Base-by-base conservation (phyloP, 371 early-diverging fungal genomes). In the Dipsacomyces acuminosporus region DNA sequence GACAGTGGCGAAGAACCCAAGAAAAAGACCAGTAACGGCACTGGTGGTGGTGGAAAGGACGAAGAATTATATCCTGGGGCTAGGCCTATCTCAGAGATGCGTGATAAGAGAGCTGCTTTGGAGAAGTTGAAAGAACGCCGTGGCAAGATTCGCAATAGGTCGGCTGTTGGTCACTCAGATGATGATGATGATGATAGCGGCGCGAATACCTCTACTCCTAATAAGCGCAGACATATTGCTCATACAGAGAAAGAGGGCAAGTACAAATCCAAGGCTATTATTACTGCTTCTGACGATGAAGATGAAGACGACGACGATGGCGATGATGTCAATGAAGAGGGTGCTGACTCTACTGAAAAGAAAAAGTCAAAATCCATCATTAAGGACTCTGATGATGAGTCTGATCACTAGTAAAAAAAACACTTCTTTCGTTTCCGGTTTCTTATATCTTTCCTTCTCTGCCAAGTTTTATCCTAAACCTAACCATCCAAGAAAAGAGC, bases 251-350 rank as follows among this genome's bases (percentile, higher is more conserved):
- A 22, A 35, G 34, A 24, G 7, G 42, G 25, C 22, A 49, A 48
- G 38, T 43, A 47, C 59, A 64, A 64, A 41, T 49, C 61, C 0
- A 60, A 60, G 61, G 45, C 54, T 4, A 49, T 54, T 17, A n/a
- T 60, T n/a, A 45, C 61, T 20, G 61, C 53, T 9, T 60, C 60
- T 17, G 49, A 36, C 24, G 49, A 48, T 17, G 49, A 57, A 8
- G n/a, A 19, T 7, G 19, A 45, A 2, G 19, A 46, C 23, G 23
- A 41, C 20, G 18, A 13, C 19, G 19, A 5, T 8, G 19, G 7
- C 13, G 25, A 47, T 20, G 19, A 47, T 47, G 13, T 5, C 42
- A 41, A 4, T 47, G 34, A 47, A 5, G 47, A 4, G 18, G 41
- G 13, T 47, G 47, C 30, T 30, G 30, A 11, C 30, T 7, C 5